Evolutionary conservation across 495 filamentous ascomycete genomes (phyloP), one percentile per base, ranked within the genome.

Genomic region (Neurospora sp.): DNA sequence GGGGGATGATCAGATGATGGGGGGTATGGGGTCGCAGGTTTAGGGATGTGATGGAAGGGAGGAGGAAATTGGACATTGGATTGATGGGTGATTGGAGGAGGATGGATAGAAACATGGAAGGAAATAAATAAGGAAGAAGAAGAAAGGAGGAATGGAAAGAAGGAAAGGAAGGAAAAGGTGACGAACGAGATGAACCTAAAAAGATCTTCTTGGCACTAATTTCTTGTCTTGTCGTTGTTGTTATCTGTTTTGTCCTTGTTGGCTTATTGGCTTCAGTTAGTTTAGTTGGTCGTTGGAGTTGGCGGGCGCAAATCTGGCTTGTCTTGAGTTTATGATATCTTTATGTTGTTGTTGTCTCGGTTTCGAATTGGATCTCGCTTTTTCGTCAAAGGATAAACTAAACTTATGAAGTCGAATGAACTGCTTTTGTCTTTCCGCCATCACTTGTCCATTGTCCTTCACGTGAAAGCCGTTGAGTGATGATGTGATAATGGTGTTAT

Each of bases 21-120:
- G 69, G 42, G 69, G 70, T 16, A 46, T 68, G 66, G 6, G 27
- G 38, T 16, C 14, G 73, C 74, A 70, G 48, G 74, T 42, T 75
- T 27, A 27, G 27, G 1, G 27, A 27, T 27, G 27, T 27, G 27
- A 27, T 27, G 27, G 27, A 27, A 27, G 27, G 27, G 27, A 27
- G 27, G 27, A 27, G 27, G 27, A 27, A 27, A 2, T 27, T 48
- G 44, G 44, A 22, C 8, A 6, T 9, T n/a, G 18, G 5, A 48
- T 11, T 4, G 46, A 44, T 40, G 68, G 72, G 20, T 31, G 31
- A 31, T 40, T 39, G 18, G 12, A 71, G 3, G 18, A 44, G 3
- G 18, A 44, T 9, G 4, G n/a, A 68, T 42, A 59, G 39, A 46
- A 12, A 46, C 0, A 41, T 71, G 7, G 20, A 44, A 40, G n/a